phyloP scores from a whole-genome alignment of 441 rosid species.

The Croton setiger region DNA sequence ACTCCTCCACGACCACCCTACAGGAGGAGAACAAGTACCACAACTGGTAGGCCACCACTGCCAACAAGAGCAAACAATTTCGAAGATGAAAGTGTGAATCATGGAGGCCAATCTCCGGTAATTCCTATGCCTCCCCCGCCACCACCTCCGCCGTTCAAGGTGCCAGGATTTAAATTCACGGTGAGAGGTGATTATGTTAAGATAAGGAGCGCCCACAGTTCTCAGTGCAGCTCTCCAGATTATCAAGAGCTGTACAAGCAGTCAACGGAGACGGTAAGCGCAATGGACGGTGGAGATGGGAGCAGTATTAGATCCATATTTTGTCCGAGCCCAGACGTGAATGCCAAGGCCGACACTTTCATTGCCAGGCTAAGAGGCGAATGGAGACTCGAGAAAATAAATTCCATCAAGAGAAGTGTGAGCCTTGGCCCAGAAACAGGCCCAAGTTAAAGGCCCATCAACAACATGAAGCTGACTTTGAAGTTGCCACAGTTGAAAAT shows the following conservation, averaged over 20 bases:
- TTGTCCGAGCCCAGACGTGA: conserved; percentile 83
- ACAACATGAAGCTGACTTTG: neutral
- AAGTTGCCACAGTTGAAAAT: neutral
- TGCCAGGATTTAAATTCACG: conserved; percentile 39
- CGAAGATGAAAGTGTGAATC: conserved; percentile 34
- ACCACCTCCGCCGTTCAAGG: conserved; percentile 57
- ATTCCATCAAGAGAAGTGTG: conserved; percentile 40
- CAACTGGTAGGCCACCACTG: conserved; percentile 56
- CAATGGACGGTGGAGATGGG: conserved; percentile 27
- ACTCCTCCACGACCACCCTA: conserved; percentile 26
- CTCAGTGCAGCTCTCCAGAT: conserved; percentile 58
- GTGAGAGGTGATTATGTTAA: conserved; percentile 49
- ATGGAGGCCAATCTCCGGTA: conserved; percentile 40
- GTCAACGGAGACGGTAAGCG: conserved; percentile 21
- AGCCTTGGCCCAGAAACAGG: conserved; percentile 20
- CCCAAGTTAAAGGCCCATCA: conserved; percentile 1
- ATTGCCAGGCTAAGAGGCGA: conserved; percentile 70
- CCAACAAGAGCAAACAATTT: conserved; percentile 36
- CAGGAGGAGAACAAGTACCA: conserved; percentile 22
- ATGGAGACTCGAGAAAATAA: conserved; percentile 75
- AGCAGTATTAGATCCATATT: conserved; percentile 30
- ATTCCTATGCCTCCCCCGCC: conserved; percentile 53
- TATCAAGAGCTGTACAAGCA: conserved; percentile 38
- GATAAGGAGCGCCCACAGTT: conserved; percentile 49
- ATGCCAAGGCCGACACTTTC: conserved; percentile 69